These are phyloP conservation scores for Mortierella sp. DNA, from an alignment of 371 early-diverging fungal species.

Conservation along the genomic window DNA sequence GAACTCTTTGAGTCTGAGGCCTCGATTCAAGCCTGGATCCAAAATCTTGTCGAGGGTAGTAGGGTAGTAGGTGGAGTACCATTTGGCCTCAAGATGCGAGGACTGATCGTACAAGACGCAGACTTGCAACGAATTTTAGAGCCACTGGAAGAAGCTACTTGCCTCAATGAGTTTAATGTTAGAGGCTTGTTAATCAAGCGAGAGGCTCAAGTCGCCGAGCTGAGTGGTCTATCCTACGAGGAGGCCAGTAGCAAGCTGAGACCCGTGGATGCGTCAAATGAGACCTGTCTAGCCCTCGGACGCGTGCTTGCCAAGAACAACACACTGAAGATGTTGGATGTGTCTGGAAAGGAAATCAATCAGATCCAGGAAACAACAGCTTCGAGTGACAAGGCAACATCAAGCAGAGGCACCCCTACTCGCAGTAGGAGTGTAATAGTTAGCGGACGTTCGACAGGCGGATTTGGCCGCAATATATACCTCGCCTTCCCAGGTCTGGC, in stretches of 20 bases:
- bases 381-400: background rate
- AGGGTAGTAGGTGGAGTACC: slow-evolving; percentile 10
- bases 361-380: slow-evolving; percentile 2
- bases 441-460: slow-evolving; percentile 29
- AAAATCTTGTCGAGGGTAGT: slow-evolving; percentile 7
- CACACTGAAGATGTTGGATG: slow-evolving; percentile 36
- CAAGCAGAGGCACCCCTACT: background rate
- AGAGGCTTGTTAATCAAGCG: slow-evolving; percentile 38
- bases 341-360: slow-evolving; percentile 32
- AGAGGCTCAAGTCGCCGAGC: slow-evolving; percentile 27
- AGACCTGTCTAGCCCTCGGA: slow-evolving; percentile 34
- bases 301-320: slow-evolving; percentile 42
- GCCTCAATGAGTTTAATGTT: slow-evolving; percentile 43
- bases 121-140: slow-evolving; percentile 18
- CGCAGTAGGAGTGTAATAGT: background rate
- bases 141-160: slow-evolving; percentile 34
- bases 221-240: slow-evolving; percentile 25
- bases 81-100: slow-evolving; percentile 45
- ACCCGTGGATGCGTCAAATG: slow-evolving; percentile 36
- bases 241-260: slow-evolving; percentile 12
- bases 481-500: slow-evolving; percentile 39
- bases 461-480: slow-evolving; percentile 33
- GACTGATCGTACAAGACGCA: slow-evolving; percentile 27
- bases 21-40: slow-evolving; percentile 27
- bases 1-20: slow-evolving; percentile 35